Percentiles rank a stretch among this genome's conserved stretches.
phyloP scores from a whole-genome alignment of 495 filamentous ascomycete species.

The Hamigera avellanea region DNA sequence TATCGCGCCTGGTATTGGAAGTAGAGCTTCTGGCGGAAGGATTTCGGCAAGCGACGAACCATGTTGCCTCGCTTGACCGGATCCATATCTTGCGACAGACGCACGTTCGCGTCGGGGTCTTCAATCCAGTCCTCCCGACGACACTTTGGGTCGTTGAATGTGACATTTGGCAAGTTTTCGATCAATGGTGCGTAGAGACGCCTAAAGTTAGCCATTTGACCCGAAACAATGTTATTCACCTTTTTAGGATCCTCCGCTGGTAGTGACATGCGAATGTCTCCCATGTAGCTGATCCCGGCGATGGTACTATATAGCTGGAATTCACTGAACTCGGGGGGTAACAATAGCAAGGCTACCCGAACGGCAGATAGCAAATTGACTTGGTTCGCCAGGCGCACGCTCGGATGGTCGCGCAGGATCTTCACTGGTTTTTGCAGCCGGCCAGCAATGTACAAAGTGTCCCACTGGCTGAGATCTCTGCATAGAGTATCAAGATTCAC shows the following conservation, averaged over 20 bases:
- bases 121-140: slow-evolving; percentile 51
- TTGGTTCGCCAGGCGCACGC: slow-evolving; percentile 85
- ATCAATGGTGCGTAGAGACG: slow-evolving; percentile 82
- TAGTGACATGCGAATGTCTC: slow-evolving; percentile 84
- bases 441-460: slow-evolving; percentile 86
- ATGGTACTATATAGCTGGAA: slow-evolving; percentile 81
- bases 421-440: slow-evolving; percentile 96
- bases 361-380: slow-evolving; percentile 87
- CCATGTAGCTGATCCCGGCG: slow-evolving; percentile 82
- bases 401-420: slow-evolving; percentile 86
- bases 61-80: slow-evolving; percentile 84
- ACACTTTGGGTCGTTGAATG: slow-evolving; percentile 59
- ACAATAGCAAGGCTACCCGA: slow-evolving; percentile 74
- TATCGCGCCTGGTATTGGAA: slow-evolving; percentile 89
- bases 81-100: slow-evolving; percentile 80
- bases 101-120: slow-evolving; percentile 47
- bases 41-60: slow-evolving; percentile 80
- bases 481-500: slow-evolving; percentile 86
- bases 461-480: slow-evolving; percentile 75
- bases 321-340: slow-evolving; percentile 77
- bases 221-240: slow-evolving; percentile 81
- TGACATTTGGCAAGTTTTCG: slow-evolving; percentile 77
- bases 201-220: slow-evolving; percentile 85
- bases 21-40: slow-evolving; percentile 82
- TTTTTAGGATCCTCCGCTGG: slow-evolving; percentile 86